Base-by-base conservation (phyloP, 176 grass and related monocot genomes). In the Phoenix dactylifera region DNA sequence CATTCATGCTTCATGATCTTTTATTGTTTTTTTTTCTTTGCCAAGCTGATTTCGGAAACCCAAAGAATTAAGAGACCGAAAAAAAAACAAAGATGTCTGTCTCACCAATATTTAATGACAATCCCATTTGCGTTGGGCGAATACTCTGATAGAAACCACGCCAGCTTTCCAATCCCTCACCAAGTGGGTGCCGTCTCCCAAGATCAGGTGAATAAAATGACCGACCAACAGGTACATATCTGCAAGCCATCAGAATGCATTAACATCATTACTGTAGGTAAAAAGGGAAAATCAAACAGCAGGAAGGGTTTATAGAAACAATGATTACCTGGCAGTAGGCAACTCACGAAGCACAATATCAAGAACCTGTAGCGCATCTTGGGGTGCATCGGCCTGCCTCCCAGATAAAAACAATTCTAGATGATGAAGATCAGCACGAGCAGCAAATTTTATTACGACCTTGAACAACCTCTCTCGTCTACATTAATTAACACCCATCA, bases 281-380 rank as follows among this genome's bases (percentile, higher is more conserved):
- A 4, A 26, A 26, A 26, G 26, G 26, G 3, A 26, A 26, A 26
- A 26, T 26, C 30, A 32, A 32, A 32, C 30, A 32, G 30, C 6
- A 26, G 26, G 26, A 26, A 26, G 26, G 26, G 26, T 26, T 4
- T 26, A 26, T 26, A 26, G 26, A 26, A 50, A 77, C 39, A 58
- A 22, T 24, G 26, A 76, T 58, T 76, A 94, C 89, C 84, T 76
- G 10, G 80, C 67, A 30, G 89, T 94, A 73, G 89, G 89, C 71
- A 94, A 70, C 84, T 94, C 89, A 62, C 89, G 89, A 12, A 94
- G 70, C 51, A 94, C 89, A 63, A 94, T 94, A 59, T 94, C 89
- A 76, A 94, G 89, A 54, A 94, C 89, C 78, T 94, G 89, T 79
- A 94, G 89, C 49, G 89, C 89, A 74, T 94, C 89, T 76, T 94